Base-by-base conservation (phyloP, 768 basidiomycete genomes). In the Panaeolus papilionaceus region DNA sequence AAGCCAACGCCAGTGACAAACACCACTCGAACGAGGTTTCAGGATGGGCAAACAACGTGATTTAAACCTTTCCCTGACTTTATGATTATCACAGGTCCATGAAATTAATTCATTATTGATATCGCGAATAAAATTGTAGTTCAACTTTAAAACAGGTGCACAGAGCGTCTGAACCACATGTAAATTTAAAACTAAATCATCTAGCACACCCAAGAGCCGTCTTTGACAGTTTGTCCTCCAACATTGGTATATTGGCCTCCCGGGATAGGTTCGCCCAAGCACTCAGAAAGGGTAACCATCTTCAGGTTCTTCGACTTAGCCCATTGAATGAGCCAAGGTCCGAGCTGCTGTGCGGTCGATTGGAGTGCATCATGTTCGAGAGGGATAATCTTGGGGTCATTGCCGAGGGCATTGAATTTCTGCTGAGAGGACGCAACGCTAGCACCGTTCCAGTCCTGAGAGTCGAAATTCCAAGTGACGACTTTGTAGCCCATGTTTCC, bases 1-100 rank as follows among this genome's bases (percentile, higher is more conserved):
- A 11, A 33, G 33, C 33, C 33, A 33, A 33, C 5, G 33, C 33
- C 33, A 5, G 40, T 67, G 66, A 73, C 75, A 79, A 78, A 78
- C 70, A 77, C 67, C 51, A 38, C 44, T 44, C 33, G 54, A 58
- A 58, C 54, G 54, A 58, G 54, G 54, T 58, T 58, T 58, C 54
- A 58, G 37, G 54, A 16, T 58, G 28, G 62, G 67, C 67, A 65
- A 67, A 69, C 68, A 71, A 63, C 28, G 54, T 38, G 12, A n/a
- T 28, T 33, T 18, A 16, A 26, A 9, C 26, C 8, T 51, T 11
- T 28, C 26, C 23, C 10, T 51, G 23, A 26, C 20, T 51, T 51
- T 20, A 51, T 51, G 9, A 12, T 51, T 20, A 18, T 18, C 40
- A 42, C 9, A 42, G 9, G 40, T 42, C 16, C 40, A 42, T 4